Evolutionary conservation across 2,329 filamentous ascomycete species (phyloP).

Genomic region (Hypomyces rosellus): DNA sequence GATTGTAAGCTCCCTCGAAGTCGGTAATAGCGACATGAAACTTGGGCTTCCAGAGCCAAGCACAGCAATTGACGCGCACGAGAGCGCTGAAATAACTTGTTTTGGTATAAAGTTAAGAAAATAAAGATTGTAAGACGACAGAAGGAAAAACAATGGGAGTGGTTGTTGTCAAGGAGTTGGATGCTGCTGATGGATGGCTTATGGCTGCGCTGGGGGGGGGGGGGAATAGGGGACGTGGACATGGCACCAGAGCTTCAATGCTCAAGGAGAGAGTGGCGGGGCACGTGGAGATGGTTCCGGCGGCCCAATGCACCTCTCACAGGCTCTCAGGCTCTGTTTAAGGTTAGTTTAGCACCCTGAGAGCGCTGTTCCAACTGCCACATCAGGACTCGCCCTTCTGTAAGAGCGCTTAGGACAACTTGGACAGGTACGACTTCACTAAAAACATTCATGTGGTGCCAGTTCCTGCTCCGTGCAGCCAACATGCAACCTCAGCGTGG

Average conservation of each 20-base stretch:
- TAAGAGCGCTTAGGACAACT: too few relatives aligned
- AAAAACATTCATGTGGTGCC: too few relatives aligned
- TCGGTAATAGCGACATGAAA: constrained; percentile 2
- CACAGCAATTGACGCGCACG: constrained; percentile 3
- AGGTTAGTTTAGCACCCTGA: neutral
- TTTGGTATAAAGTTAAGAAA: neutral
- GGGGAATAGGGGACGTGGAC: neutral
- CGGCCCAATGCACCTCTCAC: neutral
- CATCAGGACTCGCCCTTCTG: too few relatives aligned
- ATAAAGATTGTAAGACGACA: neutral
- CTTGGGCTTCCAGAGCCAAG: neutral
- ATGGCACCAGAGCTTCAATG: neutral
- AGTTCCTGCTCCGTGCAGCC: too few relatives aligned
- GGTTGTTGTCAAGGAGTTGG: too few relatives aligned
- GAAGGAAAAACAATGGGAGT: neutral
- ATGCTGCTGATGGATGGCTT: too few relatives aligned
- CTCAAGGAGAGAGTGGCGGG: constrained; percentile 5
- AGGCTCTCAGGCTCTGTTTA: neutral
- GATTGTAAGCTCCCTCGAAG: constrained; percentile 4
- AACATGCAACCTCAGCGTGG: too few relatives aligned
- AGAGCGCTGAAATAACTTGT: neutral
- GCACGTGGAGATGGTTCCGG: constrained; percentile 8
- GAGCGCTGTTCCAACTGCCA: too few relatives aligned
- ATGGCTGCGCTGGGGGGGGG: too few relatives aligned
- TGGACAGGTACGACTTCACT: too few relatives aligned